Conservation (phyloP, 2,329 filamentous ascomycete genomes). For the Hypoxylon sp. region DNA sequence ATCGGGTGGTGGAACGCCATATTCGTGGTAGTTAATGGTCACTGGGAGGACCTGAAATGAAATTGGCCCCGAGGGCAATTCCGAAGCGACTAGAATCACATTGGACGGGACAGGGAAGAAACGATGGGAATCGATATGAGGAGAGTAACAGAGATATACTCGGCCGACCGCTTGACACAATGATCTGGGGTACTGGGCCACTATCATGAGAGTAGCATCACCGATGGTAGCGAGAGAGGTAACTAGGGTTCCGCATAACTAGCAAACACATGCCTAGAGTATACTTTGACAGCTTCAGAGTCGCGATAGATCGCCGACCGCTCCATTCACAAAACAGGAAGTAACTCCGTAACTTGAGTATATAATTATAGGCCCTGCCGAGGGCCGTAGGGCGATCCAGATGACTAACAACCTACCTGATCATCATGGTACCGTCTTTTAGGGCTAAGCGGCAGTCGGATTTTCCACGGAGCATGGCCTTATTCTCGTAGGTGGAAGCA, state of each 20-base stretch:
- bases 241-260: slow-evolving; percentile 13
- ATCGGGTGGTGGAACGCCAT: neutral
- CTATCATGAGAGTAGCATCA: slow-evolving; percentile 15
- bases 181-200: slow-evolving; percentile 16
- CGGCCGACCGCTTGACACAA: neutral
- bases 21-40: neutral
- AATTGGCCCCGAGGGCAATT: slow-evolving; percentile 35
- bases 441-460: slow-evolving; percentile 12
- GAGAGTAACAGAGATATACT: slow-evolving; percentile 17
- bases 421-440: slow-evolving; percentile 7
- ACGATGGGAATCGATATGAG: slow-evolving; percentile 4
- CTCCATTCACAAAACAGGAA: slow-evolving; percentile 30
- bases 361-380: slow-evolving; percentile 2
- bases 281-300: slow-evolving; percentile 6
- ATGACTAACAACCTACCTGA: slow-evolving; percentile 12
- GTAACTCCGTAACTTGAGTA: slow-evolving; percentile 9
- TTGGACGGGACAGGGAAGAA: slow-evolving; percentile 15
- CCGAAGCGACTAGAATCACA: slow-evolving; percentile 27
- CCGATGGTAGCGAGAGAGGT: neutral
- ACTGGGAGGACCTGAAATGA: slow-evolving; percentile 5
- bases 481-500: slow-evolving; percentile 24
- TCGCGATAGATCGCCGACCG: slow-evolving; percentile 16
- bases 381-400: slow-evolving; percentile 1
- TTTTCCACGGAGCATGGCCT: slow-evolving; percentile 9
- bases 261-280: slow-evolving; percentile 19